Percentiles rank a stretch among this genome's conserved stretches.
Evolutionary conservation across 1,284 basidiomycete species (phyloP).

Genomic region (Boletellus sp.): DNA sequence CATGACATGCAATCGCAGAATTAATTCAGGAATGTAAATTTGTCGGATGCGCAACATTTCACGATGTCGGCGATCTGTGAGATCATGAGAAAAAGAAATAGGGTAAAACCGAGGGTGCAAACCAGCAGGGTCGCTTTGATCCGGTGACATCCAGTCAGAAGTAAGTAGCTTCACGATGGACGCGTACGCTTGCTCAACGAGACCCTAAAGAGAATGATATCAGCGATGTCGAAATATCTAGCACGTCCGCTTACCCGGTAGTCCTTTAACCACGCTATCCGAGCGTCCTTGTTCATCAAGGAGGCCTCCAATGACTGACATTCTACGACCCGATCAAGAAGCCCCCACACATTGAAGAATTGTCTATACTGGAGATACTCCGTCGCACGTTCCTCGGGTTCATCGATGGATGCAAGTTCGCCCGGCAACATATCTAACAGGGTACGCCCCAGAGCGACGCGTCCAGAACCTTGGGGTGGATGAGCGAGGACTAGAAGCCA

Average conservation of each 20-base stretch:
- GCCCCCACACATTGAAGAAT: constrained; percentile 70
- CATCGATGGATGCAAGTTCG: constrained; percentile 55
- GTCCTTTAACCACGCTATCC: constrained; percentile 57
- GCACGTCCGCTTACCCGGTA: constrained; percentile 48
- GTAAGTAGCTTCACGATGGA: constrained; percentile 66
- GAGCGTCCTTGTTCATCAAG: constrained; percentile 55
- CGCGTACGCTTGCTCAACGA: constrained; percentile 58
- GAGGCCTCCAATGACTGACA: constrained; percentile 51
- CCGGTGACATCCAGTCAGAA: constrained; percentile 69
- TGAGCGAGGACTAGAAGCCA: constrained; percentile 2
- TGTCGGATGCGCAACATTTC: constrained; percentile 83
- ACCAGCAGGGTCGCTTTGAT: constrained; percentile 45
- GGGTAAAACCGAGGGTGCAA: constrained; percentile 14
- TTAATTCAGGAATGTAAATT: constrained; percentile 88
- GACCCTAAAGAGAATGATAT: constrained; percentile 35
- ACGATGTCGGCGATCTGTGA: constrained; percentile 50
- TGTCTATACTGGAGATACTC: constrained; percentile 74
- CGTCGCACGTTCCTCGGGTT: constrained; percentile 60
- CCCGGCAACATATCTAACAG: constrained; percentile 65
- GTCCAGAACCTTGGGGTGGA: constrained; percentile 56
- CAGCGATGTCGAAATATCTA: background rate
- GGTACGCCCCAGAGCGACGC: constrained; percentile 66
- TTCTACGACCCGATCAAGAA: constrained; percentile 54
- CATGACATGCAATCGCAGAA: constrained; percentile 79
- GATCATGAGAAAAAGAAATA: constrained; percentile 2